Conservation (phyloP, 805 yeast species). For the Wickerhamiella musiphila region DNA sequence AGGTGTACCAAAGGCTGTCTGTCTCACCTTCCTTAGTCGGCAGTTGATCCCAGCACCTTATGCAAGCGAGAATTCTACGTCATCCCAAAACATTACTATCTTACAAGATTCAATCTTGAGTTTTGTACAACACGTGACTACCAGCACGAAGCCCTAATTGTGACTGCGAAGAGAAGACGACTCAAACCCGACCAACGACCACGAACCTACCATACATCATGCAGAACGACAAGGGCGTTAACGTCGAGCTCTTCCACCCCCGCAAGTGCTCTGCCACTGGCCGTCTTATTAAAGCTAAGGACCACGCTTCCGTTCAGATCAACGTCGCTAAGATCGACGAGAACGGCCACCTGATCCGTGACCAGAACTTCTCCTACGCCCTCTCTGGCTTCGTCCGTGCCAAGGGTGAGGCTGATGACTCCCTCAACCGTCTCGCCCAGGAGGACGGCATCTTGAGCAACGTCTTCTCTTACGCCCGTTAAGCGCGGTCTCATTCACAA, state of each 20-base stretch:
- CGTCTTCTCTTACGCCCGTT: constrained; percentile 25
- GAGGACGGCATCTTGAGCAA: constrained; percentile 94
- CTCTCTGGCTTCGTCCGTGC: constrained; percentile 93
- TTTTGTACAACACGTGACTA: background rate
- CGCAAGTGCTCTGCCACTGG: constrained; percentile 99
- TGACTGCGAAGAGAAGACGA: constrained; percentile 1
- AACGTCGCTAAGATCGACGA: constrained; percentile 97
- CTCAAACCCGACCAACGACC: background rate
- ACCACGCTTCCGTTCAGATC: constrained; percentile 98
- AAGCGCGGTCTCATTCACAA: constrained; percentile 12
- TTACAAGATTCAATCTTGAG: no score
- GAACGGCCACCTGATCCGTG: constrained; percentile 87
- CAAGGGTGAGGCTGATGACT: constrained; percentile 99
- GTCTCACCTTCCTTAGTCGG: no score
- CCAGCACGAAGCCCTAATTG: constrained; percentile 2
- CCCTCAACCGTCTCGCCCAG: constrained; percentile 98
- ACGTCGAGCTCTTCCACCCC: constrained; percentile 99
- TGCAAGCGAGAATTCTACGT: no score
- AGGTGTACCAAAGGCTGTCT: no score
- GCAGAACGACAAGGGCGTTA: constrained; percentile 99
- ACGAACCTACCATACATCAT: constrained; percentile 32
- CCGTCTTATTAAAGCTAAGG: constrained; percentile 99
- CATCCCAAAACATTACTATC: no score
- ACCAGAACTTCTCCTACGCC: constrained; percentile 86
- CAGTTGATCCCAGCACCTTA: no score